Evolutionary conservation across 140 eudicot species (phyloP).

Genomic region (Senecio squalidus): DNA sequence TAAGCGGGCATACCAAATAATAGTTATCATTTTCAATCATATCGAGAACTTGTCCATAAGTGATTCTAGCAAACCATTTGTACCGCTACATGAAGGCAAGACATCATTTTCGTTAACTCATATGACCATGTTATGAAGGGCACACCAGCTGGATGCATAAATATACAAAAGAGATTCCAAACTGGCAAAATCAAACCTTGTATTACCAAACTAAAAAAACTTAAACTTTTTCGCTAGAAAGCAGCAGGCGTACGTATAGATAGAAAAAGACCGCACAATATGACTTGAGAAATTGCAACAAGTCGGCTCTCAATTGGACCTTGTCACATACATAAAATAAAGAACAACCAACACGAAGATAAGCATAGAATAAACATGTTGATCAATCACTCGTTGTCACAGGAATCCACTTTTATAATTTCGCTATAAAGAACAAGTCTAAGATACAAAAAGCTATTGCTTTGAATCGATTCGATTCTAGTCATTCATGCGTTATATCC

Average conservation of each 20-base stretch:
- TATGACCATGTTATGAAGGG: slow-evolving; percentile 22
- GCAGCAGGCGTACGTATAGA: slow-evolving; percentile 1
- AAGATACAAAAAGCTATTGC: slow-evolving; percentile 32
- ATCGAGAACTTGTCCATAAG: slow-evolving; percentile 4
- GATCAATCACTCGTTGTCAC: slow-evolving; percentile 33
- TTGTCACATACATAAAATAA: neutral
- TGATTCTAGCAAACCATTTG: slow-evolving; percentile 16
- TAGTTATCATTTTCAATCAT: slow-evolving; percentile 20
- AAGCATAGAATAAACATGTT: slow-evolving; percentile 36
- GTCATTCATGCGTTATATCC: slow-evolving; percentile 33
- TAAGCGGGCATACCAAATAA: slow-evolving; percentile 13
- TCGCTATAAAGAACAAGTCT: slow-evolving; percentile 26
- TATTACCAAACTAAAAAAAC: neutral
- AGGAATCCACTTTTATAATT: slow-evolving; percentile 28
- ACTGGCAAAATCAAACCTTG: slow-evolving; percentile 8
- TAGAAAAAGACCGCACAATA: slow-evolving; percentile 20
- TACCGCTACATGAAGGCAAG: slow-evolving; percentile 8
- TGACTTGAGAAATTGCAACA: slow-evolving; percentile 23
- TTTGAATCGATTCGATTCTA: slow-evolving; percentile 32
- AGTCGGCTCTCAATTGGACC: slow-evolving; percentile 9
- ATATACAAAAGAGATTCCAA: slow-evolving; percentile 25
- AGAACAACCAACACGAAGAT: slow-evolving; percentile 20
- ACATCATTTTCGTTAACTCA: slow-evolving; percentile 19
- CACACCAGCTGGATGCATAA: slow-evolving; percentile 28
- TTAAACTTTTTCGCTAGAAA: slow-evolving; percentile 14